Evolutionary conservation across 1,284 basidiomycete species (phyloP), one percentile per base, ranked within the genome.

Genomic region (Moesziomyces sp.): DNA sequence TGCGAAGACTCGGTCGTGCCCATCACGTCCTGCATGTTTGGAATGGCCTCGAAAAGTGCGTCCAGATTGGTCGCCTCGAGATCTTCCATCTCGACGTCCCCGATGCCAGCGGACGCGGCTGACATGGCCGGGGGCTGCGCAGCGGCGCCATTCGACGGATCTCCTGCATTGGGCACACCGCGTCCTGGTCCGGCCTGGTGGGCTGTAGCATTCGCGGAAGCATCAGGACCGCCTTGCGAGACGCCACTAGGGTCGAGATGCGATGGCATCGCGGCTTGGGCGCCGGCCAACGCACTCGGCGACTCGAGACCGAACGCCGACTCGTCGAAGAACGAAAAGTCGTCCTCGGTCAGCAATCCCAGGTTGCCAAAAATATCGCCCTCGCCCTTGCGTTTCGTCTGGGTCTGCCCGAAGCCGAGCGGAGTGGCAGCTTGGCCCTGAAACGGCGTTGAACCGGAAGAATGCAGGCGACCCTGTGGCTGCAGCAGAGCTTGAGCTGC

Each of bases 261-360:
- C 21, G 47, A 52, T 21, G 34, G 40, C 46, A 52, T 23, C 11
- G 54, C 50, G 5, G 26, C 47, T 44, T 51, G 23, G 8, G 42
- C 46, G 21, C 43, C 55, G 8, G 42, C 16, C 23, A 60, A 11
- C 3, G 34, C 53, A 24, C 30, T 11, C 4, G 46, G 51, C 16
- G 62, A 26, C 1, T 65, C 59, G 2, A 72, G 46, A 34, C 58
- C 73, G n/a, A 75, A 75, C 23, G 65, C 65, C 14, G 49, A 69
- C 26, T 77, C 77, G 59, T 81, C 78, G 47, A 81, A 81, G 67
- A 81, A 81, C 30, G 74, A 74, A 48, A 81, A 81, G 66, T 81
- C 79, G 24, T 81, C 79, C 46, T 81, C 79, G 9, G 79, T 81
- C 30, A 81, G 62, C 51, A 81, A 48, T 0, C 62, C 76, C 5